These are phyloP conservation scores for Malassezia brasiliensis DNA, from an alignment of 1,284 basidiomycete species.

Conservation along the genomic window DNA sequence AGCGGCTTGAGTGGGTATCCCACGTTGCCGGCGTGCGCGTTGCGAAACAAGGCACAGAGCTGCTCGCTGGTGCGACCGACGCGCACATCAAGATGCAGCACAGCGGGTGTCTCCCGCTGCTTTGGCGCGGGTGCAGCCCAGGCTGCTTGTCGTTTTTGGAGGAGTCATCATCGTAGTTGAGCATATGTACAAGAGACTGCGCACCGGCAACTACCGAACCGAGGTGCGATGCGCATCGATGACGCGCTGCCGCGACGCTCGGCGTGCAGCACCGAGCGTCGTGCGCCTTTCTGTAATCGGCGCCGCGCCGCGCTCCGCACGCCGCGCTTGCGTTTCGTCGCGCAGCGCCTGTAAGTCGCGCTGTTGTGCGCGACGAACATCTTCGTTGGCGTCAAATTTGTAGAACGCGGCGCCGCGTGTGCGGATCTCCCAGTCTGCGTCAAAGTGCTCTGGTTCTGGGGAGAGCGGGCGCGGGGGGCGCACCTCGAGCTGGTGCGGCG, in stretches of 20 bases:
- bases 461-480: neutral
- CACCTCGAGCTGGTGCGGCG: neutral
- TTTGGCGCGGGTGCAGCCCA: conserved; percentile 18
- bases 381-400: conserved; percentile 73
- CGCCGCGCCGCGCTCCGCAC: conserved; percentile 50
- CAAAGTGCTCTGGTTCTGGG: conserved; percentile 57
- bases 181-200: neutral
- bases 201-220: neutral
- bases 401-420: conserved; percentile 82
- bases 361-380: conserved; percentile 65
- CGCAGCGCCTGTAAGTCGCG: conserved; percentile 61
- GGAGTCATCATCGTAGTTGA: neutral
- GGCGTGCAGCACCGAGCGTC: conserved; percentile 6
- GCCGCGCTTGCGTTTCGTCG: conserved; percentile 61
- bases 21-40: conserved; percentile 39
- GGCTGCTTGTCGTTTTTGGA: conserved; percentile 15
- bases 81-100: neutral
- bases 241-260: conserved; percentile 3
- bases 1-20: conserved; percentile 39
- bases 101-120: conserved; percentile 15
- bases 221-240: neutral
- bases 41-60: conserved; percentile 20
- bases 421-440: conserved; percentile 68
- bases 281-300: neutral
- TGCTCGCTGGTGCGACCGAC: neutral